Evolutionary conservation across 768 basidiomycete genomes (phyloP), one percentile per base, ranked within the genome.

Genomic region (Russula griseocarnosa): DNA sequence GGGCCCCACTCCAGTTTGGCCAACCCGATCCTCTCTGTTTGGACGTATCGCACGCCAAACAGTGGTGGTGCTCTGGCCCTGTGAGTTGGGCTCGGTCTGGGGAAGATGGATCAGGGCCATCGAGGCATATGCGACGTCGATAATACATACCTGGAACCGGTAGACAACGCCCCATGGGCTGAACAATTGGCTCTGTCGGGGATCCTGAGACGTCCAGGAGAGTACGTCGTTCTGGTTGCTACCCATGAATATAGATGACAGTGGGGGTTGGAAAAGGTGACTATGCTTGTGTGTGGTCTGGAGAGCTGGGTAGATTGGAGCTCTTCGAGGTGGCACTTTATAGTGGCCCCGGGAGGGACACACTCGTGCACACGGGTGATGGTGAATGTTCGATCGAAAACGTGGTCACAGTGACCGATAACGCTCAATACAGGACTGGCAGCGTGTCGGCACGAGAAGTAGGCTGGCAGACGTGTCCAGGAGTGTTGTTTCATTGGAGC

Each of bases 1-100:
- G 86, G 78, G 61, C 88, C 83, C 91, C 91, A 94, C 75, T 94
- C 92, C 58, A 93, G 83, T 77, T 86, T 91, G 67, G 91, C 91
- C 71, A 92, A 92, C 86, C 51, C 90, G 86, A 74, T 94, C 91
- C 77, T 92, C 90, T 73, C 88, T 90, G 77, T 87, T 90, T 63
- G 87, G 81, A 56, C 90, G 87, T 70, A 90, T 86, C n/a, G 87
- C 77, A 63, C 88, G 85, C 84, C 83, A 90, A 61, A 93, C 78
- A 24, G 88, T 91, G 26, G 90, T 92, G 60, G 87, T 81, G 69
- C 82, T 87, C 71, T 84, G 82, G 26, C 88, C 90, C 68, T 76
- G 86, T 64, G 79, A 75, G 70, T 75, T 79, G 57, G 83, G 81
- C 36, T 81, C 80, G 50, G 90, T 91, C 90, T 92, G 72, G n/a